phyloP scores from a whole-genome alignment of 768 basidiomycete species.

The Crepidotus variabilis region DNA sequence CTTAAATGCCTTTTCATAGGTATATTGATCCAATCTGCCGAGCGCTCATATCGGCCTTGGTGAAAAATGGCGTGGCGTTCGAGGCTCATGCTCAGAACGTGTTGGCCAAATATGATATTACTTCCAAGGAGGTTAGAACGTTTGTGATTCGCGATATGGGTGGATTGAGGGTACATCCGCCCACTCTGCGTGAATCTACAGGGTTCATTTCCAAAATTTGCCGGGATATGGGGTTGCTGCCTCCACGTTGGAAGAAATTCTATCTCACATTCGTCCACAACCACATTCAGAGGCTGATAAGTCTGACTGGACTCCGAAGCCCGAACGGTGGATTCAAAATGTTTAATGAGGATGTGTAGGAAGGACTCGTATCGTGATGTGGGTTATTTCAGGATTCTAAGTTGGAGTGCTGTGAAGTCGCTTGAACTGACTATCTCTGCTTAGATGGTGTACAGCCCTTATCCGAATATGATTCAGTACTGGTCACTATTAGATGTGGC shows the following conservation, averaged over 20 bases:
- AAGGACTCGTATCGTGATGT: slow-evolving; percentile 54
- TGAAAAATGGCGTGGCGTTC: slow-evolving; percentile 55
- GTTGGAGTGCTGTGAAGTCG: background rate
- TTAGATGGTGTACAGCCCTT: background rate
- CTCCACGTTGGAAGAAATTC: slow-evolving; percentile 42
- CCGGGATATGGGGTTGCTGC: slow-evolving; percentile 51
- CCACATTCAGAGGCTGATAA: slow-evolving; percentile 52
- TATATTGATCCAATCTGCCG: slow-evolving; percentile 49
- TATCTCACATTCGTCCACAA: slow-evolving; percentile 61
- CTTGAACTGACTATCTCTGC: background rate
- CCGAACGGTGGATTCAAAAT: slow-evolving; percentile 46
- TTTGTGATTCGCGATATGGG: slow-evolving; percentile 58
- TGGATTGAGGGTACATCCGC: slow-evolving; percentile 51
- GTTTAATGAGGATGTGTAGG: slow-evolving; percentile 56
- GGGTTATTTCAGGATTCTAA: slow-evolving; percentile 13
- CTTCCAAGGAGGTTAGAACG: slow-evolving; percentile 39
- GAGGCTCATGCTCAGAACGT: slow-evolving; percentile 62
- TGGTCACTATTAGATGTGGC: background rate
- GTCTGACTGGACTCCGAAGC: slow-evolving; percentile 42
- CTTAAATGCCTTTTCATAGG: slow-evolving; percentile 21
- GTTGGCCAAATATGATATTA: slow-evolving; percentile 40
- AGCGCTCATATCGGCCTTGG: slow-evolving; percentile 47
- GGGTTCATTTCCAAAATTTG: slow-evolving; percentile 49
- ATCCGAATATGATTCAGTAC: background rate
- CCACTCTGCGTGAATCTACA: slow-evolving; percentile 42